Conservation (phyloP, 306 rosid species). For the Sphenostylis stenocarpa region DNA sequence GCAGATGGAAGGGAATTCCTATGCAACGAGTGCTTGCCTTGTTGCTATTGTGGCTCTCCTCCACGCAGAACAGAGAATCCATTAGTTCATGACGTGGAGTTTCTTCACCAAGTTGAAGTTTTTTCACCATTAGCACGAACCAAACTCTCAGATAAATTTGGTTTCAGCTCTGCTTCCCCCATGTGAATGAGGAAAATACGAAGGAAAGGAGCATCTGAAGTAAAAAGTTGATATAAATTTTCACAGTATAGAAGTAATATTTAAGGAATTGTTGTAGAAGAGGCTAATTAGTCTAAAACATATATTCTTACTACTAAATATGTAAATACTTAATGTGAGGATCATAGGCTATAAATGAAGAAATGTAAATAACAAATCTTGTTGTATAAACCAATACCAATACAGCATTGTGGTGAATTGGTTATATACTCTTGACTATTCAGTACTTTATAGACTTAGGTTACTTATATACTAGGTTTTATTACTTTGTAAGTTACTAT, state of each 20-base stretch:
- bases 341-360: not conserved
- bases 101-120: constrained; percentile 74
- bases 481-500: too few species aligned
- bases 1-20: constrained; percentile 47
- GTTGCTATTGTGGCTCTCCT: constrained; percentile 71
- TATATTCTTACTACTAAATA: not conserved
- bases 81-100: constrained; percentile 67
- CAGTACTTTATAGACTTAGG: not conserved
- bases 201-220: not conserved
- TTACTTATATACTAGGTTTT: not conserved
- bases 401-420: constrained; percentile 1
- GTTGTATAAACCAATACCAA: constrained; percentile 1
- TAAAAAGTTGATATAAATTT: constrained; percentile 8
- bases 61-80: constrained; percentile 82
- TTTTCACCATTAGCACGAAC: constrained; percentile 54
- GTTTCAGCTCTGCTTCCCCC: constrained; percentile 51
- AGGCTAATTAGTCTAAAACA: constrained; percentile 9
- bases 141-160: constrained; percentile 54
- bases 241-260: constrained; percentile 6
- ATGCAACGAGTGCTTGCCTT: constrained; percentile 57
- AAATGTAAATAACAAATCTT: constrained; percentile 25
- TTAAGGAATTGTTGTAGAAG: constrained; percentile 20
- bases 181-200: constrained; percentile 24
- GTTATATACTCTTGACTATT: not conserved
- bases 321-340: constrained; percentile 42